These are phyloP conservation scores for Pichia sp. DNA, from an alignment of 1,139 yeast genomes.

Conservation along the genomic window DNA sequence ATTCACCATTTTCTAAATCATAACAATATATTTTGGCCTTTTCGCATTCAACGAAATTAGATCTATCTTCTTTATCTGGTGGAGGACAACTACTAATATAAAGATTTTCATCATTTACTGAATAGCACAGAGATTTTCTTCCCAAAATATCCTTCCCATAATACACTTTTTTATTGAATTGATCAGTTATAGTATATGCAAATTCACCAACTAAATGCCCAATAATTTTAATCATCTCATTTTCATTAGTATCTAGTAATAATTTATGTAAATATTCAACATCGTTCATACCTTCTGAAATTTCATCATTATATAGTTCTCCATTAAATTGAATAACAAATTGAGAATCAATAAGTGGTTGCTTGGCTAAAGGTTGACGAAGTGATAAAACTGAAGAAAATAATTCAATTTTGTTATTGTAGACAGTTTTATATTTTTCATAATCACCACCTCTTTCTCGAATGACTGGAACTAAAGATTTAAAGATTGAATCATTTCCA, in stretches of 20 bases:
- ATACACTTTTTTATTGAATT: conserved; percentile 36
- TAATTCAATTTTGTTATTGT: conserved; percentile 5
- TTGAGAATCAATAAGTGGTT: conserved; percentile 45
- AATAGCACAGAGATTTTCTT: conserved; percentile 62
- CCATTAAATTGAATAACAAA: conserved; percentile 75
- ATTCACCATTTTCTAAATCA: conserved; percentile 24
- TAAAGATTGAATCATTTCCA: conserved; percentile 13
- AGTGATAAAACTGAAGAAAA: conserved; percentile 73
- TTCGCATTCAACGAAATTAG: conserved; percentile 44
- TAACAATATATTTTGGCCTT: conserved; percentile 44
- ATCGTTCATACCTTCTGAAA: conserved; percentile 42
- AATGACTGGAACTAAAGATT: conserved; percentile 37
- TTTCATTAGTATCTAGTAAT: conserved; percentile 16
- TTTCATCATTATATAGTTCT: conserved; percentile 64
- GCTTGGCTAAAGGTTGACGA: conserved; percentile 68
- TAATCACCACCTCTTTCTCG: conserved; percentile 54
- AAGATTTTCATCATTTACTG: conserved; percentile 31
- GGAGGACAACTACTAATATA: conserved; percentile 44
- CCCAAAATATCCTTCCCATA: conserved; percentile 88
- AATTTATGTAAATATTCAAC: conserved; percentile 36
- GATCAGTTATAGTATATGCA: conserved; percentile 54
- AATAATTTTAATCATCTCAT: conserved; percentile 32
- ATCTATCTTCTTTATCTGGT: conserved; percentile 21
- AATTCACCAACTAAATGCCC: conserved; percentile 69
- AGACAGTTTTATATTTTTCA: conserved; percentile 20